Evolutionary conservation across 2,329 filamentous ascomycete species (phyloP).

Genomic region (Fusarium bactridioides): DNA sequence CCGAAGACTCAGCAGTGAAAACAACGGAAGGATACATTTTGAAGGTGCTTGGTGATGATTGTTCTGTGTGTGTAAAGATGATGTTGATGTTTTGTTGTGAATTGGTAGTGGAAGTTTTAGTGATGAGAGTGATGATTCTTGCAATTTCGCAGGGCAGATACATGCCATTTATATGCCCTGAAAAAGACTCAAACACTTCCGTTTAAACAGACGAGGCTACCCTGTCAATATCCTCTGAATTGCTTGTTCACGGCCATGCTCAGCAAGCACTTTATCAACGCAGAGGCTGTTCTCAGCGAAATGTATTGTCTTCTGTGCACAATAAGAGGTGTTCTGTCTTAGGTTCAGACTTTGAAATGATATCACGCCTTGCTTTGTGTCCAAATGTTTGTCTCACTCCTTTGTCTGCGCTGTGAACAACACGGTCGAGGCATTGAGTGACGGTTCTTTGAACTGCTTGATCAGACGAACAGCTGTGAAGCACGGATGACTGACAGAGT

Average conservation of each 20-base stretch:
- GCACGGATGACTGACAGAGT: rapidly evolving
- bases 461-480: rapidly evolving
- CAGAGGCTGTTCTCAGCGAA: not conserved
- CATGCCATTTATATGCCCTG: not conserved
- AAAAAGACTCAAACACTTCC: too few relatives aligned
- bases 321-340: not conserved
- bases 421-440: rapidly evolving
- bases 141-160: too few relatives aligned
- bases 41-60: not conserved
- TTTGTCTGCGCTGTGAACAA: not conserved
- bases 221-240: rapidly evolving
- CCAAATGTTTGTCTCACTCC: rapidly evolving
- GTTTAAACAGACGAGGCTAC: rapidly evolving
- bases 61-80: not conserved
- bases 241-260: not conserved
- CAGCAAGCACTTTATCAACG: not conserved
- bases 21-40: not conserved
- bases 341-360: rapidly evolving
- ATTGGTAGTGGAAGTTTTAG: not conserved
- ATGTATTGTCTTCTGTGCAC: not conserved
- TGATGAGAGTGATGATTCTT: not conserved
- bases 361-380: rapidly evolving
- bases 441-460: not conserved
- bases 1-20: not conserved
- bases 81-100: too few relatives aligned